phyloP scores from a whole-genome alignment of 192 early-diverging fungal species.

The Backusella morwellensis region DNA sequence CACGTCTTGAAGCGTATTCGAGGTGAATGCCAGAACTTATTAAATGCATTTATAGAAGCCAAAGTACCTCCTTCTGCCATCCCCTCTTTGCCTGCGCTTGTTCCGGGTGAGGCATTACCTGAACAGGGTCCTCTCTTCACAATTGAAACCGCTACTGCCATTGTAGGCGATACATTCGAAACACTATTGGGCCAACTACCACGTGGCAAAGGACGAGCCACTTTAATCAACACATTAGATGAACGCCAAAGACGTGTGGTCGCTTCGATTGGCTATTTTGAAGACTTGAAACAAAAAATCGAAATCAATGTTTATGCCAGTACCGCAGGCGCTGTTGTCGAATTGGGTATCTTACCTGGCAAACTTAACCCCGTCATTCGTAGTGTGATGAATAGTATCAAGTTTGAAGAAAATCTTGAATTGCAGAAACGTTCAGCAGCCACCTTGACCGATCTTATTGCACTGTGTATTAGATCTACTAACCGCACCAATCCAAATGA shows the following conservation, averaged over 20 bases:
- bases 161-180: slow-evolving; percentile 46
- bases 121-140: slow-evolving; percentile 45
- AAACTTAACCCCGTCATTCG: slow-evolving; percentile 87
- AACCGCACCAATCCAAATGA: slow-evolving; percentile 60
- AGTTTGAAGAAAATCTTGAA: slow-evolving; percentile 64
- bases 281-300: slow-evolving; percentile 57
- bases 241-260: slow-evolving; percentile 65
- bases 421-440: slow-evolving; percentile 54
- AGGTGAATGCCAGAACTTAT: slow-evolving; percentile 59
- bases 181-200: slow-evolving; percentile 41
- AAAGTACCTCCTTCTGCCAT: slow-evolving; percentile 38
- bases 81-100: slow-evolving; percentile 53
- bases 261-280: slow-evolving; percentile 63
- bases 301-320: slow-evolving; percentile 71
- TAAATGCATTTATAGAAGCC: slow-evolving; percentile 57
- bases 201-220: slow-evolving; percentile 29
- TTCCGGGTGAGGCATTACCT: slow-evolving; percentile 31
- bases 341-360: slow-evolving; percentile 70
- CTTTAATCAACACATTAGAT: slow-evolving; percentile 37
- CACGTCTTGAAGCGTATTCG: slow-evolving; percentile 61
- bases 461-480: slow-evolving; percentile 46
- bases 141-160: slow-evolving; percentile 51
- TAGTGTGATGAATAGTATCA: slow-evolving; percentile 83
- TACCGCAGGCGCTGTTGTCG: slow-evolving; percentile 79
- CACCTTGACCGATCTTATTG: slow-evolving; percentile 50